Evolutionary conservation across 768 basidiomycete species (phyloP).

Genomic region (Dentipellis fragilis): DNA sequence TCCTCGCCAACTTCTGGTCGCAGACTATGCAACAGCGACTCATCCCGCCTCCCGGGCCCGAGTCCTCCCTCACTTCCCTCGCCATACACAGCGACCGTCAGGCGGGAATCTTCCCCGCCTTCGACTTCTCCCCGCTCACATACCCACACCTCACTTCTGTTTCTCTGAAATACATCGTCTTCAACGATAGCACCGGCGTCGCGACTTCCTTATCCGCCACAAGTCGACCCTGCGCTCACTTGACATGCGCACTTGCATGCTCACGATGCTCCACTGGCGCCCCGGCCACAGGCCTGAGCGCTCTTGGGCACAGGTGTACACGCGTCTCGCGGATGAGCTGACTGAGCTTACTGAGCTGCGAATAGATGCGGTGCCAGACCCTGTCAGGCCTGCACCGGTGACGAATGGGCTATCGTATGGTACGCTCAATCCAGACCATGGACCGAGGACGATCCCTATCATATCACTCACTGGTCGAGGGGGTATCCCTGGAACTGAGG

Average conservation of each 20-base stretch:
- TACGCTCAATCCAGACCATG: no score
- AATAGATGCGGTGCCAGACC: neutral
- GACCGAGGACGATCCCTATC: no score
- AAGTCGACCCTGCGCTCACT: neutral
- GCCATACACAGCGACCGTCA: neutral
- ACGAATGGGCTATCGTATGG: no score
- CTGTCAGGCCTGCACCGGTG: no score
- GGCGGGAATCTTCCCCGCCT: neutral
- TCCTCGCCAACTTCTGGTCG: neutral
- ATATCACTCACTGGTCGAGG: no score
- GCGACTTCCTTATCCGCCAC: constrained; percentile 3
- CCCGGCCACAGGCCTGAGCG: neutral
- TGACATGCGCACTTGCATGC: neutral
- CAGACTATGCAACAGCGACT: neutral
- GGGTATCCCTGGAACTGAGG: no score
- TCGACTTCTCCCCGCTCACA: neutral
- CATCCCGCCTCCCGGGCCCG: neutral
- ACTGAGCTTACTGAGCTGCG: neutral
- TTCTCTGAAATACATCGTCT: neutral
- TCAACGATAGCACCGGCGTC: neutral
- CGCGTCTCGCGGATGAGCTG: neutral
- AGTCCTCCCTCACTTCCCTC: neutral
- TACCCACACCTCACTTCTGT: neutral
- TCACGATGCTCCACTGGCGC: neutral
- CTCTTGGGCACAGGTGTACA: neutral